Evolutionary conservation across 306 rosid genomes (phyloP).

Genomic region (Heteromeles arbutifolia): DNA sequence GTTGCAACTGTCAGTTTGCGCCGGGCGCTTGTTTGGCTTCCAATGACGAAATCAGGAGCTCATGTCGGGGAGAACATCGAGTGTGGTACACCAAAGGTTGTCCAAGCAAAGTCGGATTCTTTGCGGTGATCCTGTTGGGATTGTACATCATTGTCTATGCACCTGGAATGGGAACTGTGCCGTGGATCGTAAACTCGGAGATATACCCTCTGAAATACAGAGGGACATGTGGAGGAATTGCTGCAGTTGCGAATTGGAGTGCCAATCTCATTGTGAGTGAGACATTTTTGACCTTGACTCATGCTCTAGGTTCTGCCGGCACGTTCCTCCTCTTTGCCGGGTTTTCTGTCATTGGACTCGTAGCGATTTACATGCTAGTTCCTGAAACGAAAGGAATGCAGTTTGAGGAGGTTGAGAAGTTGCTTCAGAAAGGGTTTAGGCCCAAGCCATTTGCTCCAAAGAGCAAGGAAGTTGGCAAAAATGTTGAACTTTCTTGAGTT

Average conservation of each 20-base stretch:
- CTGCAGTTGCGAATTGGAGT: constrained; percentile 76
- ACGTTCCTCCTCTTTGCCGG: constrained; percentile 70
- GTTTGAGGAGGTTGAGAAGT: constrained; percentile 58
- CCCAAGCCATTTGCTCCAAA: constrained; percentile 16
- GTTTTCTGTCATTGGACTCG: constrained; percentile 46
- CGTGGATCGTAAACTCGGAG: constrained; percentile 84
- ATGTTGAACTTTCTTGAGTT: background rate
- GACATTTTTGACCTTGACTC: constrained; percentile 56
- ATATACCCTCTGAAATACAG: constrained; percentile 67
- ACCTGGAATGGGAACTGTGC: constrained; percentile 80
- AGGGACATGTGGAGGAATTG: constrained; percentile 78
- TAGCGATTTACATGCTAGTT: constrained; percentile 40
- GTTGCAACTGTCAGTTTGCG: constrained; percentile 31
- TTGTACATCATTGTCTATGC: constrained; percentile 57
- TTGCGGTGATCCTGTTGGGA: constrained; percentile 60
- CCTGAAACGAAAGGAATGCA: constrained; percentile 68
- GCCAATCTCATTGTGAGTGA: constrained; percentile 64
- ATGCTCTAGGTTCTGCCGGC: constrained; percentile 49
- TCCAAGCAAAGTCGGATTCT: constrained; percentile 60
- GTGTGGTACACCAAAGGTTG: constrained; percentile 72
- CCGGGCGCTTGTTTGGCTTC: constrained; percentile 73
- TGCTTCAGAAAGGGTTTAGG: constrained; percentile 43
- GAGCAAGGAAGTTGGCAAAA: background rate
- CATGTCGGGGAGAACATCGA: constrained; percentile 31
- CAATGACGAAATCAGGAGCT: constrained; percentile 16